phyloP scores from a whole-genome alignment of 129 eudicot species.

The Arctium minus region DNA sequence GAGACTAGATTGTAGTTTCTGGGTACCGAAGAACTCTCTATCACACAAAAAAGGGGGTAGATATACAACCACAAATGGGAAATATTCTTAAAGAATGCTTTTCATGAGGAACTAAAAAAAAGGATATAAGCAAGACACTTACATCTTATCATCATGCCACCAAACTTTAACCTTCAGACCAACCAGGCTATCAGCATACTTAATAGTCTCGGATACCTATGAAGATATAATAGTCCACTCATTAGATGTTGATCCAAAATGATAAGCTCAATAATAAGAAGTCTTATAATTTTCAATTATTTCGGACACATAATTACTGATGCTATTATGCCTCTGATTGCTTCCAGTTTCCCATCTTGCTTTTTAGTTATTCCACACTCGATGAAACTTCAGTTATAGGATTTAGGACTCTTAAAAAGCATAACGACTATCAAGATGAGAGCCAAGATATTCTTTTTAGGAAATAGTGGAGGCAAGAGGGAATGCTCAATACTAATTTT shows the following conservation, averaged over 20 bases:
- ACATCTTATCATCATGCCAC: slow-evolving; percentile 80
- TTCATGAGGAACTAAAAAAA: background rate
- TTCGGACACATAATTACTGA: no score
- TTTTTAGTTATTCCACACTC: no score
- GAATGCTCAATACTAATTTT: no score
- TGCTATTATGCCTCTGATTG: no score
- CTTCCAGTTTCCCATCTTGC: no score
- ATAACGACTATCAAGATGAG: no score
- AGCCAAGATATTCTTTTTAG: no score
- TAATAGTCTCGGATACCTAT: slow-evolving; percentile 39
- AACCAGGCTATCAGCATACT: slow-evolving; percentile 51
- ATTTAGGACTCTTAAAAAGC: no score
- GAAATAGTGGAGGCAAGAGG: no score
- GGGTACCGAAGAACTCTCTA: background rate
- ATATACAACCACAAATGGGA: background rate
- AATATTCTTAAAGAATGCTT: background rate
- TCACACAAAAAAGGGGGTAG: no score
- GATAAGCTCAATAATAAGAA: background rate
- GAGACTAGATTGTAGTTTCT: background rate
- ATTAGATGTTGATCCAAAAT: slow-evolving; percentile 5
- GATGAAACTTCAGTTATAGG: no score
- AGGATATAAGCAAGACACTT: slow-evolving; percentile 24
- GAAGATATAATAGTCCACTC: background rate
- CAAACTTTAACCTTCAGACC: slow-evolving; percentile 72
- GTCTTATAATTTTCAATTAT: no score